A percentile compares a stretch with the other conserved stretches of the same genome.
Conservation (phyloP, 768 basidiomycete species). For the Leucosporidium yakuticum region DNA sequence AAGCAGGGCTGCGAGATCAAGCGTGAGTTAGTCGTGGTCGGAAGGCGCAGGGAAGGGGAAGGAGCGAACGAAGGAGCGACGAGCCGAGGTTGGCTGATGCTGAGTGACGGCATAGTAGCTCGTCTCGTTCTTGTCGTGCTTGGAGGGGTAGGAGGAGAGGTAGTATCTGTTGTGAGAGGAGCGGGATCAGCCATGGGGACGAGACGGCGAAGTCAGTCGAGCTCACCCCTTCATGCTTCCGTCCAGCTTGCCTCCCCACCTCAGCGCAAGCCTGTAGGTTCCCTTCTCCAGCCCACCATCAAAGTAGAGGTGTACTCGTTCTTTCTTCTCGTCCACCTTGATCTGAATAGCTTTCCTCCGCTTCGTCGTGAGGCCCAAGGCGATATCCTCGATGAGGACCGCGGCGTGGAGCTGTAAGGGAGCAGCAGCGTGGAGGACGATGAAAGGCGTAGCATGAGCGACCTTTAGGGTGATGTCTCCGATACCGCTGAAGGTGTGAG, state of each 20-base stretch:
- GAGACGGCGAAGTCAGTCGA: background rate
- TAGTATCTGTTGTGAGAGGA: slow-evolving; percentile 30
- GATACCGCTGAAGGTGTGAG: slow-evolving; percentile 67
- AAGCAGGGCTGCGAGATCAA: slow-evolving; percentile 57
- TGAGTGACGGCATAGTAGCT: slow-evolving; percentile 65
- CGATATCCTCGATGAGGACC: slow-evolving; percentile 49
- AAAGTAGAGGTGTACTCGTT: slow-evolving; percentile 65
- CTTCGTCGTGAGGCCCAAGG: slow-evolving; percentile 49
- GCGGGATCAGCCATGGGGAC: too few species aligned
- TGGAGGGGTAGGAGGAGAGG: slow-evolving; percentile 29
- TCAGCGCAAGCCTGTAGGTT: slow-evolving; percentile 63
- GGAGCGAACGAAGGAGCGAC: slow-evolving; percentile 34
- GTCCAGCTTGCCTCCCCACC: slow-evolving; percentile 62
- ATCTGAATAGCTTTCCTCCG: slow-evolving; percentile 49
- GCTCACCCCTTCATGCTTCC: slow-evolving; percentile 45
- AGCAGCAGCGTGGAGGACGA: slow-evolving; percentile 58
- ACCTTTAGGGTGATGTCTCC: slow-evolving; percentile 70
- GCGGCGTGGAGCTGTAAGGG: slow-evolving; percentile 56
- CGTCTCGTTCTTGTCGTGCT: slow-evolving; percentile 37
- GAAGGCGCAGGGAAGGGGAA: slow-evolving; percentile 11
- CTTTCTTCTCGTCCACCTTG: slow-evolving; percentile 55
- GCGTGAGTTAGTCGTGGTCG: background rate
- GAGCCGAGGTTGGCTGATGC: slow-evolving; percentile 42
- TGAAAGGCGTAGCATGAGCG: slow-evolving; percentile 54
- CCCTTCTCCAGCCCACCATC: slow-evolving; percentile 41